Percentiles rank a stretch among this genome's conserved stretches.
Evolutionary conservation across 2,329 filamentous ascomycete species (phyloP).

Genomic region (Chrysoporthe austroafricana): DNA sequence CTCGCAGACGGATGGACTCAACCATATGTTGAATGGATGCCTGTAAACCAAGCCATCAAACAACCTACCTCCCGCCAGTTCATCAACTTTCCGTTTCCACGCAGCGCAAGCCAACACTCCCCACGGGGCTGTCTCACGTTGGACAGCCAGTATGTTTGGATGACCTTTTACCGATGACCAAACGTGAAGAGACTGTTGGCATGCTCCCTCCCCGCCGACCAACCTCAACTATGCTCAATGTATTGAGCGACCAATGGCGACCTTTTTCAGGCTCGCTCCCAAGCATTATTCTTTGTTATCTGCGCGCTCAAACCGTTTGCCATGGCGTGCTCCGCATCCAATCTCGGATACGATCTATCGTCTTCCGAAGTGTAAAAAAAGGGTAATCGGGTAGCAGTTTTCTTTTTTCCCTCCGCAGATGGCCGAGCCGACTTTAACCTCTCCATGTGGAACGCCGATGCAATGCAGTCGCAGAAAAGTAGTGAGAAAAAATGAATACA

Average conservation of each 20-base stretch:
- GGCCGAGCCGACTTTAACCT: conserved; percentile 29
- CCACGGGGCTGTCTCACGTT: background rate
- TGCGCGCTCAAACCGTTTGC: conserved; percentile 18
- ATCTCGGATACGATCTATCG: conserved; percentile 32
- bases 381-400: conserved; percentile 29
- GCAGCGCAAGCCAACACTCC: background rate
- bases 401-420: conserved; percentile 36
- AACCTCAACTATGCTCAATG: conserved; percentile 10
- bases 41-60: conserved; percentile 2
- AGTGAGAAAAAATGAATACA: conserved; percentile 32
- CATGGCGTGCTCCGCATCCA: conserved; percentile 31
- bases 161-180: conserved; percentile 30
- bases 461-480: conserved; percentile 32
- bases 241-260: conserved; percentile 20
- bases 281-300: conserved; percentile 24
- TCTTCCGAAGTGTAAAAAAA: conserved; percentile 27
- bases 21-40: conserved; percentile 9
- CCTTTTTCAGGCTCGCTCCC: conserved; percentile 28
- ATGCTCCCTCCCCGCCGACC: conserved; percentile 5
- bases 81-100: conserved; percentile 18
- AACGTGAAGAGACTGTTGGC: conserved; percentile 23
- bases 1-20: background rate
- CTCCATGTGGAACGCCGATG: conserved; percentile 53
- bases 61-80: background rate
- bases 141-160: conserved; percentile 25